Evolutionary conservation across 2,329 filamentous ascomycete species (phyloP), one percentile per base, ranked within the genome.

Genomic region (Hymenoscyphus infarciens): DNA sequence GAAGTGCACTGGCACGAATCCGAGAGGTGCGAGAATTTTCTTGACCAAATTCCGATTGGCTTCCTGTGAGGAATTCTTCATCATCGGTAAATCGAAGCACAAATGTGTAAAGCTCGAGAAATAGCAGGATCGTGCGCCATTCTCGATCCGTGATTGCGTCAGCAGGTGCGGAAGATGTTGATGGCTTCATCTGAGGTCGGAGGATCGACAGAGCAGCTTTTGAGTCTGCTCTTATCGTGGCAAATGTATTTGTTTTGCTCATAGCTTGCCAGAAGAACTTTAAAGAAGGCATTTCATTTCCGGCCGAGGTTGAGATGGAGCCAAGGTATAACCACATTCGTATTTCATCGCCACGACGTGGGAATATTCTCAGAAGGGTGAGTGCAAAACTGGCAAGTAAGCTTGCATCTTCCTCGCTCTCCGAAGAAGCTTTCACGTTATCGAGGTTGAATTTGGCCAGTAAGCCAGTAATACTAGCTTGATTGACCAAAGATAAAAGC

Each of bases 91-190:
- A 86, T 69, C 95, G 90, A 13, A 98, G 80, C 2, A 97, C 86
- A 73, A 98, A 98, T 1, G 90, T 92, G 74, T 97, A 99, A 0
- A 99, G 83, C 71, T 99, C 95, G 5, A 99, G 82, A 72, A 99
- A 98, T 0, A 99, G 82, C 0, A 98, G 80, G 52, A 97, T 85
- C 1, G 95, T 87, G 19, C 89, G 87, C 95, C 95, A 99, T 73
- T 98, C 92, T 68, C 69, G 66, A 61, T 74, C 71, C 62, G 67
- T 70, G 10, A 45, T 52, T 59, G 52, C 49, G 59, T 71, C 66
- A 56, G 56, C 61, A 53, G 63, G 62, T 27, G 56, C 31, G 8
- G 54, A 39, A 49, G 55, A 57, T 25, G 54, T 33, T 8, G 59
- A 61, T 13, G 52, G 33, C 61, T 67, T 66, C 16, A 60, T 70